These are phyloP conservation scores for Hypoxylon perforatum DNA, from an alignment of 495 filamentous ascomycete species.

Conservation along the genomic window DNA sequence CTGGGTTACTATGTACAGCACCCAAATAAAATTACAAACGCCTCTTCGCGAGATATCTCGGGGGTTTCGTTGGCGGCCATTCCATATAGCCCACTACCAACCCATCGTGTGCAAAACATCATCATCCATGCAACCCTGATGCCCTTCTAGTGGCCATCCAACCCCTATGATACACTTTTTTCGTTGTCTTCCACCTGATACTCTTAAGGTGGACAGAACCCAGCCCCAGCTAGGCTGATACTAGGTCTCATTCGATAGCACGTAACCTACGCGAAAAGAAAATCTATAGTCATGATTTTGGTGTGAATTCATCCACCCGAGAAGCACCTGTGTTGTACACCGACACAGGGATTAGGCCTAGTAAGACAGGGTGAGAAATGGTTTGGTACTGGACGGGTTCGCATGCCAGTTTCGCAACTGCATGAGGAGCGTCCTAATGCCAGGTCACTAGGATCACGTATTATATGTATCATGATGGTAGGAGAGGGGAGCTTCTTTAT, in stretches of 20 bases:
- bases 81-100: conserved; percentile 26
- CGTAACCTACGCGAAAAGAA: conserved; percentile 29
- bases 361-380: conserved; percentile 36
- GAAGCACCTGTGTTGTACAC: conserved; percentile 16
- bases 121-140: conserved; percentile 37
- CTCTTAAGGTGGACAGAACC: conserved; percentile 19
- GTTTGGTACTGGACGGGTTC: conserved; percentile 23
- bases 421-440: conserved; percentile 9
- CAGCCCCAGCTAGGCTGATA: conserved; percentile 21
- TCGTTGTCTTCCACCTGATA: conserved; percentile 29
- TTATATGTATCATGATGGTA: conserved; percentile 24
- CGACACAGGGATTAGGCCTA: conserved; percentile 30
- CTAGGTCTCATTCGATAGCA: conserved; percentile 18
- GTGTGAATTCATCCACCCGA: conserved; percentile 30
- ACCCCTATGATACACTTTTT: conserved; percentile 47
- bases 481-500: conserved; percentile 42
- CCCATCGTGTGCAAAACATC: conserved; percentile 32
- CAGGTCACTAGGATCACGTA: conserved; percentile 23
- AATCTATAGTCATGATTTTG: conserved; percentile 42
- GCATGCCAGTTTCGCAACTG: conserved; percentile 14
- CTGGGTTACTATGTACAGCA: conserved; percentile 45
- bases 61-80: conserved; percentile 31
- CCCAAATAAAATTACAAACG: conserved; percentile 42
- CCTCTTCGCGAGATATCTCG: conserved; percentile 27
- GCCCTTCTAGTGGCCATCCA: conserved; percentile 38